Evolutionary conservation across 306 rosid genomes (phyloP).

Genomic region (Prinsepia uniflora): DNA sequence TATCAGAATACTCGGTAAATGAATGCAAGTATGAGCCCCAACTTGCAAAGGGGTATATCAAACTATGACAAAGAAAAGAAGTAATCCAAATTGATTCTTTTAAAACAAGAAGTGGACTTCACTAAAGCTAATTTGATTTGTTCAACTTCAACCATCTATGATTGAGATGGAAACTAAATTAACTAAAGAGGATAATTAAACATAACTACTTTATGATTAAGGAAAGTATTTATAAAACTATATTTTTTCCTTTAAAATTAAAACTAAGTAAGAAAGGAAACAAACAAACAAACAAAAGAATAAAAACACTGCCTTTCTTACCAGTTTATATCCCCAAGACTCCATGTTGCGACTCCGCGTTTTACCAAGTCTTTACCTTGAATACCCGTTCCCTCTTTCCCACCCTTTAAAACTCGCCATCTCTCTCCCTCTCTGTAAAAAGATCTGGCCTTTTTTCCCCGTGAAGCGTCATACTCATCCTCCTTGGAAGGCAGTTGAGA

Average conservation of each 20-base stretch:
- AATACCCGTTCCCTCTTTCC: constrained; percentile 21
- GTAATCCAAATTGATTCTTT: neutral
- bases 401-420: constrained; percentile 11
- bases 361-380: constrained; percentile 25
- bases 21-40: constrained; percentile 1
- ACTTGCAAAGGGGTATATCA: neutral
- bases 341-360: constrained; percentile 1
- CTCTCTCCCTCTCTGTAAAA: neutral
- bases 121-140: neutral
- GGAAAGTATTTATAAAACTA: neutral
- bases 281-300: neutral
- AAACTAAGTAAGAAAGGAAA: neutral
- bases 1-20: neutral
- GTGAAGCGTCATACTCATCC: constrained; percentile 4
- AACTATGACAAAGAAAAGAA: neutral
- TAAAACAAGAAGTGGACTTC: neutral
- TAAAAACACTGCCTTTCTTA: neutral
- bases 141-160: neutral
- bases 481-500: constrained; percentile 10
- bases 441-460: constrained; percentile 8
- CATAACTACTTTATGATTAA: neutral
- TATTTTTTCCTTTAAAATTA: neutral
- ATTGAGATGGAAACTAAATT: neutral
- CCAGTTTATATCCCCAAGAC: constrained; percentile 13
- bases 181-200: neutral